Base-by-base conservation (phyloP, 352 stramenopile genomes). In the Saprolegnia diclina region DNA sequence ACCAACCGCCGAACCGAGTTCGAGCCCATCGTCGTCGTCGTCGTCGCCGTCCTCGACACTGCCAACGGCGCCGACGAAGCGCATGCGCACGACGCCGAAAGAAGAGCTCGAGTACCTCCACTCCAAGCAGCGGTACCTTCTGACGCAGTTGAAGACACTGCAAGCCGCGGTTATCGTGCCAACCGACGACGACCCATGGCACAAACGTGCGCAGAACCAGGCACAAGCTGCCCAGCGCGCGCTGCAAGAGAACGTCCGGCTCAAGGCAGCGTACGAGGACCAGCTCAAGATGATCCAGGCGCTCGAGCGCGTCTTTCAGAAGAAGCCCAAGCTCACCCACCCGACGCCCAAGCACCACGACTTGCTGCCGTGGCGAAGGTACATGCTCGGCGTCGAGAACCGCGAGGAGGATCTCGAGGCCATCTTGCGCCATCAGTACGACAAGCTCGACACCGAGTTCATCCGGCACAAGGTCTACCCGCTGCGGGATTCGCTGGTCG, bases 191-290 rank as follows among this genome's bases (percentile, higher is more conserved):
- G 52, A 16, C 13, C 52, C 52, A 19, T 67, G 61, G 61, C 16
- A 50, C 13, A 22, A 56, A 35, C 61, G 61, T 2, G 61, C 61
- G 5, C 32, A 56, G 18, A 29, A n/a, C 18, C 61, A 67, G 45
- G 61, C 38, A 46, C 38, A 67, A 14, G 37, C 24, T 6, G 61
- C 61, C 0, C 61, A 67, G 48, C 37, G 61, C 11, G 37, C 40
- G 13, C 44, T 67, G 14, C 61, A 56, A 14, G 61, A 67, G n/a
- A 67, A 67, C 32, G 32, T 38, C 7, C 61, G 42, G 26, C 40
- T 67, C 22, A 67, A 67, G 32, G 61, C 42, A 11, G 61, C 61
- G 5, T 37, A 55, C 16, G 40, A 67, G 13, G 61, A 67, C 14
- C 61, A 67, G 61, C 10, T 67, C 48, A 56, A 56, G 26, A 22